Evolutionary conservation across 176 grass and related monocot genomes (phyloP), one percentile per base, ranked within the genome.

Genomic region (Carex myosuroides): DNA sequence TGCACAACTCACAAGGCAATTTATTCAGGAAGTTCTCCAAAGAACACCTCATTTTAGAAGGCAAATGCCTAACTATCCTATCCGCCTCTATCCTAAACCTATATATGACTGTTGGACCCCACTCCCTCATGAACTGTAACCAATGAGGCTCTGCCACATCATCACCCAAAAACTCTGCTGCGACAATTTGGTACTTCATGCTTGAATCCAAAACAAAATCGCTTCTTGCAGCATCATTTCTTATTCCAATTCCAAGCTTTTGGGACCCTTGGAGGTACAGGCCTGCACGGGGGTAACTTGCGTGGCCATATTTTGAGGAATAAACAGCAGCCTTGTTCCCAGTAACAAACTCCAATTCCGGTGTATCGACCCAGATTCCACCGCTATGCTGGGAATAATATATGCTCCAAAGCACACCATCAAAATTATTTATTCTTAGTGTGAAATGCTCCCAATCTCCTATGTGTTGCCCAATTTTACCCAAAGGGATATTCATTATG

Each of bases 361-460:
- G 83, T 44, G 86, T 85, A 84, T 95, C 91, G 54, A 95, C 88
- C 95, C 92, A 98, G 26, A 83, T 20, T 48, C 89, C 89, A 29
- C 89, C 82, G 13, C 89, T 90, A 53, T 90, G 89, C 69, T 90
- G 82, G 3, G 89, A 90, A 79, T 87, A 95, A 79, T 95, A 95
- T 8, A 93, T 89, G 59, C 86, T 88, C 86, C 86, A 91, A 64
- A 98, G 92, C 72, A 87, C 91, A 37, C 92, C 92, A 17, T 91
- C 92, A 64, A 91, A 84, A 90, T 98, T 98, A 79, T 84, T 94
- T 74, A 94, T 64, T 33, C 92, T 87, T 17, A 98, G 75, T 55
- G 92, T 98, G 89, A 90, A 98, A 79, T 98, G 92, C 81, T 98
- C 95, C 95, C 95, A 94, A 85, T 98, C 95, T 14, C 95, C 92